A percentile compares a stretch with the other conserved stretches of the same genome.
Evolutionary conservation across 768 basidiomycete genomes (phyloP).

Genomic region (Psilocybe tampanensis): DNA sequence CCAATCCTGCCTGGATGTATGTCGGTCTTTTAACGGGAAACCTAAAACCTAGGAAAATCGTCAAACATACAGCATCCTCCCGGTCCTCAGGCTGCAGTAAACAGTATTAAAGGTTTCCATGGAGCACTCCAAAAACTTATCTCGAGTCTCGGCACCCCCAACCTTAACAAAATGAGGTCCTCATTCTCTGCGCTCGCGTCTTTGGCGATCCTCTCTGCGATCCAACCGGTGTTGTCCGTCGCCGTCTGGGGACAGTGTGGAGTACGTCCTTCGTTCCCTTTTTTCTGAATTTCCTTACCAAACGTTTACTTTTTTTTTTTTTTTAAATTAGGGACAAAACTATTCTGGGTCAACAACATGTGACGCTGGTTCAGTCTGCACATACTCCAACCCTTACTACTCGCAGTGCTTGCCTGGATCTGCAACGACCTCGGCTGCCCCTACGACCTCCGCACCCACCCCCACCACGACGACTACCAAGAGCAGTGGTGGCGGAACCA

Average conservation of each 20-base stretch:
- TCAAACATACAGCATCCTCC: not conserved
- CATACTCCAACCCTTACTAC: conserved; percentile 47
- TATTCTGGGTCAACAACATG: conserved; percentile 49
- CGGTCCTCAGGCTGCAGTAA: not conserved
- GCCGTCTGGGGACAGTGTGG: conserved; percentile 57
- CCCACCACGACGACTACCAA: not conserved
- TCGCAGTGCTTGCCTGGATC: conserved; percentile 46
- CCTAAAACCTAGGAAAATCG: not conserved
- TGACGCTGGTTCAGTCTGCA: conserved; percentile 45
- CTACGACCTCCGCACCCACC: not conserved
- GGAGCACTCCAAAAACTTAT: not conserved
- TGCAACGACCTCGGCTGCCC: not conserved
- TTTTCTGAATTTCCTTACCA: not conserved
- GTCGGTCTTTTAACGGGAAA: conserved; percentile 32
- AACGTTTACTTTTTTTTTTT: too few species aligned
- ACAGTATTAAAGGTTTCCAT: conserved; percentile 5
- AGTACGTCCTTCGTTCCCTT: conserved; percentile 26
- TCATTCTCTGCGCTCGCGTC: conserved; percentile 31
- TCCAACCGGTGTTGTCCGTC: conserved; percentile 32
- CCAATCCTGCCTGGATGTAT: conserved; percentile 24
- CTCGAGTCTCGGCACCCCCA: not conserved
- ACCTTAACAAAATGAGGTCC: conserved; percentile 27
- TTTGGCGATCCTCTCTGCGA: conserved; percentile 32
- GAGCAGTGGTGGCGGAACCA: not conserved
- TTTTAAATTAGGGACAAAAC: conserved; percentile 36